These are phyloP conservation scores for Fusarium albosuccineum DNA, from an alignment of 2,329 filamentous ascomycete genomes.

Conservation along the genomic window DNA sequence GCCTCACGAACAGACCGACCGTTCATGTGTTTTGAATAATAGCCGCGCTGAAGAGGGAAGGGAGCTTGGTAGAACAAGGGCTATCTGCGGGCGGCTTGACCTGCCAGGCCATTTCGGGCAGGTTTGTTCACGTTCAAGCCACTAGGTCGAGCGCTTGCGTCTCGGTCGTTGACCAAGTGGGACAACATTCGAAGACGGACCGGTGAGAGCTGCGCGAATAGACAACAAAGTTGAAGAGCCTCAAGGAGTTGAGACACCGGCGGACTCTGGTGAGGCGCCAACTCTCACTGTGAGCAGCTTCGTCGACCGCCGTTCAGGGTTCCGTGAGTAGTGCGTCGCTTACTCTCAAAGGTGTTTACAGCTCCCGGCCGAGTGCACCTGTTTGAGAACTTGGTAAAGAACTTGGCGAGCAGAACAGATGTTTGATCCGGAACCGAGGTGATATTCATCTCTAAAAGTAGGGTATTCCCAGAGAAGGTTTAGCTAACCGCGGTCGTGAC, in stretches of 20 bases:
- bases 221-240: constrained; percentile 7
- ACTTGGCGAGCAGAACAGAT: background rate
- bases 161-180: constrained; percentile 35
- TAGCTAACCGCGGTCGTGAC: constrained; percentile 12
- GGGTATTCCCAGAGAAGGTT: constrained; percentile 9
- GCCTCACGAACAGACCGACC: constrained; percentile 19
- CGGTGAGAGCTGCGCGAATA: constrained; percentile 31
- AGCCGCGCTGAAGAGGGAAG: constrained; percentile 24
- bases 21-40: constrained; percentile 22
- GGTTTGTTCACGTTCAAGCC: constrained; percentile 17
- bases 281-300: no score
- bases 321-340: no score
- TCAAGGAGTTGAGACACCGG: constrained; percentile 4
- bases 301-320: no score
- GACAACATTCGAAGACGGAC: constrained; percentile 20
- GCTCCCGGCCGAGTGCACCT: constrained; percentile 1
- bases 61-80: constrained; percentile 29
- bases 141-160: constrained; percentile 36
- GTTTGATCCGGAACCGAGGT: constrained; percentile 10
- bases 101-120: constrained; percentile 19
- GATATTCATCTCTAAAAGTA: constrained; percentile 16
- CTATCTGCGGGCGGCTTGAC: constrained; percentile 27
- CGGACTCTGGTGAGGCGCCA: no score
- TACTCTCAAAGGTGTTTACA: no score
- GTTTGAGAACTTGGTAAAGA: background rate